Evolutionary conservation across 1,139 yeast species (phyloP).

Genomic region (Geotrichum histeridarum): DNA sequence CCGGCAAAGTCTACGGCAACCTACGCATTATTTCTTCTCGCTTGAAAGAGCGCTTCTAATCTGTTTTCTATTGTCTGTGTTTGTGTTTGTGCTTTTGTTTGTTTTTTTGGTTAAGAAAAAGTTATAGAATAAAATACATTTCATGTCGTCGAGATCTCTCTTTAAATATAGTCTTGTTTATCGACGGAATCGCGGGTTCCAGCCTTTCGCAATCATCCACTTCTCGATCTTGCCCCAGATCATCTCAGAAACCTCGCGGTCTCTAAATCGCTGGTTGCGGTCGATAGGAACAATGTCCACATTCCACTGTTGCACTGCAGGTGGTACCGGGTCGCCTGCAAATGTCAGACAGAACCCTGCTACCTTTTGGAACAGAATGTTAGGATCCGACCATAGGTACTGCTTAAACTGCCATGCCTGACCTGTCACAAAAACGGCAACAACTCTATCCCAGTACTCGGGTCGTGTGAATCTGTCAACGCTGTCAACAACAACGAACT

Average conservation of each 20-base stretch:
- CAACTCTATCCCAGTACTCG: slow-evolving; percentile 91
- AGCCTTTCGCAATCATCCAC: slow-evolving; percentile 38
- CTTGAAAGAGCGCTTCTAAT: slow-evolving; percentile 87
- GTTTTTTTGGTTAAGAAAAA: slow-evolving; percentile 8
- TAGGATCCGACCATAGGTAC: slow-evolving; percentile 80
- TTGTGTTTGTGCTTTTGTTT: not conserved
- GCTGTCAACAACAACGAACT: slow-evolving; percentile 77
- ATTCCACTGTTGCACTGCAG: slow-evolving; percentile 78
- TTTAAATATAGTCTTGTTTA: not conserved
- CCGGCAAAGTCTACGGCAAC: slow-evolving; percentile 96
- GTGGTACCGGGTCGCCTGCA: slow-evolving; percentile 75
- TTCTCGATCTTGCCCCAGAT: slow-evolving; percentile 62
- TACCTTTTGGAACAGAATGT: slow-evolving; percentile 71
- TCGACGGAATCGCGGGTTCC: slow-evolving; percentile 23
- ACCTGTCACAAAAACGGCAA: slow-evolving; percentile 94
- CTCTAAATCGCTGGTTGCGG: slow-evolving; percentile 79
- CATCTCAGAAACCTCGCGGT: slow-evolving; percentile 75
- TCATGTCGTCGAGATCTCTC: slow-evolving; percentile 2
- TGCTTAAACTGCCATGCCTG: slow-evolving; percentile 94
- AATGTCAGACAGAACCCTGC: slow-evolving; percentile 77
- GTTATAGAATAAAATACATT: slow-evolving; percentile 17
- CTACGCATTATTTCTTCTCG: slow-evolving; percentile 94
- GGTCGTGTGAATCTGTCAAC: slow-evolving; percentile 87
- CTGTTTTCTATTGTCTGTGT: not conserved
- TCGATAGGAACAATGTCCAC: slow-evolving; percentile 74